Percentiles rank a stretch among this genome's conserved stretches.
phyloP scores from a whole-genome alignment of 768 basidiomycete species.

The Clitopilus hobsonii region DNA sequence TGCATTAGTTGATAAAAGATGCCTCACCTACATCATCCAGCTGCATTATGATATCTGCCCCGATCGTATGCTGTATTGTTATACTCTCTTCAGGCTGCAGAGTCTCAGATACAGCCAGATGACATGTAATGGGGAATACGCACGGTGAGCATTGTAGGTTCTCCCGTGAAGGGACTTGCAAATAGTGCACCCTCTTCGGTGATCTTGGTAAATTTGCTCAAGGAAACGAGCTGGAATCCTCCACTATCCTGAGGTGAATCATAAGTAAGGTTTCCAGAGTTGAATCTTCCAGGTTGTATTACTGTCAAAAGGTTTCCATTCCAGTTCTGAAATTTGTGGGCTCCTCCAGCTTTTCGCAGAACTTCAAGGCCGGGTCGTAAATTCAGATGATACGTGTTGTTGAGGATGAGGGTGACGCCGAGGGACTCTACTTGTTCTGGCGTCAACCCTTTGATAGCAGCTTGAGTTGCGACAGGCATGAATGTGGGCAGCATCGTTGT shows the following conservation, averaged over 20 bases:
- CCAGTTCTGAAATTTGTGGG: conserved; percentile 92
- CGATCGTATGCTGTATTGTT: conserved; percentile 84
- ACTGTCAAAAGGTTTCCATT: conserved; percentile 80
- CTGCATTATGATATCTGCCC: conserved; percentile 94
- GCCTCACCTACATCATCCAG: conserved; percentile 83
- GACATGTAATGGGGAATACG: conserved; percentile 14
- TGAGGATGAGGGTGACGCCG: conserved; percentile 79
- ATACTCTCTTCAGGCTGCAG: conserved; percentile 88
- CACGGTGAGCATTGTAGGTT: conserved; percentile 86
- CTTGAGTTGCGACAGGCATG: conserved; percentile 93
- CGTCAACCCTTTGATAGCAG: conserved; percentile 88
- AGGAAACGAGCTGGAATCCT: conserved; percentile 83
- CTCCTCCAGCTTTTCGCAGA: conserved; percentile 71
- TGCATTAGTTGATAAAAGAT: background rate
- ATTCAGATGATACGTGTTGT: conserved; percentile 89
- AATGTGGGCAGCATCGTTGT: conserved; percentile 83
- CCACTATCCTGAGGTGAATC: conserved; percentile 67
- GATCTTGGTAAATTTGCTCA: conserved; percentile 80
- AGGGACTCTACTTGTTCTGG: conserved; percentile 78
- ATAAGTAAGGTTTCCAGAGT: background rate
- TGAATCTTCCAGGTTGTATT: conserved; percentile 15
- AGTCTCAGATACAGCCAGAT: background rate
- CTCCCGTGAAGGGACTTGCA: conserved; percentile 79
- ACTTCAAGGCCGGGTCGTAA: conserved; percentile 79
- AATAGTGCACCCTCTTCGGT: conserved; percentile 89